Base-by-base conservation (phyloP, 495 filamentous ascomycete species). In the Pseudomonodictys pantanalensis region DNA sequence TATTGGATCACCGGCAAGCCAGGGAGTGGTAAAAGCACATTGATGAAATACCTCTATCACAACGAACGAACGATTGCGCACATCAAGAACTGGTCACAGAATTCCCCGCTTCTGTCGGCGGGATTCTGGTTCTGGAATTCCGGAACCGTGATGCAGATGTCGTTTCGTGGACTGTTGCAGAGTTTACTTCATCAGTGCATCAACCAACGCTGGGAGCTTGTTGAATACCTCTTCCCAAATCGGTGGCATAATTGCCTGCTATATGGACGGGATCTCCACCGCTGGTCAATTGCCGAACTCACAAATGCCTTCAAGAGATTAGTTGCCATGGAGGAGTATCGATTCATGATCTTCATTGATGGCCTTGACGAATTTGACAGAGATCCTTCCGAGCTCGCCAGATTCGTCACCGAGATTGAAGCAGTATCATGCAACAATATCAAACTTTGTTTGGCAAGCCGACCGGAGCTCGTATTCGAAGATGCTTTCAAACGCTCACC, bases 71-170 rank as follows among this genome's bases (percentile, higher is more conserved):
- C 56, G 24, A 10, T 23, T 10, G 15, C 24, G 22, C 28, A 20
- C 12, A 22, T 42, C n/a, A 30, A 50, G 5, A 9, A 10, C 22
- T 57, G 43, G 41, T 25, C 42, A 12, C 42, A 25, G 0, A 10
- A 0, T 17, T 18, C 26, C 17, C 26, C 3, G 12, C 32, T 59
- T 18, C 1, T 59, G 23, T 52, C 32, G 1, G n/a, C 28, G 23
- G 38, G 33, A 2, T 59, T 59, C 7, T 59, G 5, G 30, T 52
- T 59, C 43, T 59, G 56, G 56, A 59, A 52, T 38, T 47, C 56
- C 22, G 56, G 56, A 52, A 25, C 7, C 23, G 1, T 12, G 11
- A 38, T 59, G 5, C 56, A 59, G 26, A 59, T 41, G 56, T 59
- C 56, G 7, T 30, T 54, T 2, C 12, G 52, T 15, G 45, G 56